Conservation (phyloP, 225 moss, liverwort and hornwort genomes). For the Polytrichum commune region DNA sequence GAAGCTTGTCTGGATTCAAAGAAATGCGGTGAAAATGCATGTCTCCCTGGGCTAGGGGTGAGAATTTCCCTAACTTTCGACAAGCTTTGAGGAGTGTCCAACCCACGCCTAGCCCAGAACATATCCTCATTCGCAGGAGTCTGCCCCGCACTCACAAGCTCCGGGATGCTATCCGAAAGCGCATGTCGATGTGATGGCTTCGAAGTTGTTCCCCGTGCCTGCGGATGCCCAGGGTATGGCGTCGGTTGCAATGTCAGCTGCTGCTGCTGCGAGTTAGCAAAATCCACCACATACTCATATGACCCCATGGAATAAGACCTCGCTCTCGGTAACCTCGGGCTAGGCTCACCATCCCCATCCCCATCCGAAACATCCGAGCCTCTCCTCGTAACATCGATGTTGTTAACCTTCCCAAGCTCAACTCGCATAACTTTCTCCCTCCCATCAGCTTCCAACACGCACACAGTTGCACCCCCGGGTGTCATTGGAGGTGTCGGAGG, state of each 20-base stretch:
- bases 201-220: neutral
- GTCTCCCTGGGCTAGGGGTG: conserved; percentile 37
- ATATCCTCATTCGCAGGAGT: conserved; percentile 40
- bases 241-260: conserved; percentile 47
- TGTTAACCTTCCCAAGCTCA: conserved; percentile 48
- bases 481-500: conserved; percentile 30
- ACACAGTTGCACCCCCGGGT: conserved; percentile 39
- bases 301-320: conserved; percentile 94
- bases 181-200: conserved; percentile 33
- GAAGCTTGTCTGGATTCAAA: conserved; percentile 4
- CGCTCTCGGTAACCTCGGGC: conserved; percentile 12
- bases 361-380: neutral
- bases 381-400: conserved; percentile 6
- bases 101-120: conserved; percentile 49
- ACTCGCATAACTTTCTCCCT: conserved; percentile 46
- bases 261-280: conserved; percentile 29
- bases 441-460: conserved; percentile 34
- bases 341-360: neutral
- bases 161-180: conserved; percentile 43
- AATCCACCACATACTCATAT: conserved; percentile 67
- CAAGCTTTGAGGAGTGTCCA: conserved; percentile 38
- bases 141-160: conserved; percentile 35
- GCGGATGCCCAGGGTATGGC: conserved; percentile 31
- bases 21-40: conserved; percentile 13
- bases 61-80: conserved; percentile 37